A percentile compares a stretch with the other conserved stretches of the same genome.
Conservation (phyloP, 139 green algal species). For the Trebouxia sp. region DNA sequence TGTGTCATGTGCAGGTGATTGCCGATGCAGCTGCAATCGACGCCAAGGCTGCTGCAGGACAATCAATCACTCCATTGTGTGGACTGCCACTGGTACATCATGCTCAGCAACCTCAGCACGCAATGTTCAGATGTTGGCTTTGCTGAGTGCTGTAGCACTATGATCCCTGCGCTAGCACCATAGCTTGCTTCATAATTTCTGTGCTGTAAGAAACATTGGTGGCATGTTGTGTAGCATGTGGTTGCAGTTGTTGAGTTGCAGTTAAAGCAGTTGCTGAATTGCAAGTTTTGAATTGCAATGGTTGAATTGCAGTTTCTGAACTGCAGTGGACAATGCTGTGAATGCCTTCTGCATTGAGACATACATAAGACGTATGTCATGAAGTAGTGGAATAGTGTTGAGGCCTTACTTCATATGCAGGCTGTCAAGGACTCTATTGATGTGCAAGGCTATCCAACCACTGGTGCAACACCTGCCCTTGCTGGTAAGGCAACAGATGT, state of each 20-base stretch:
- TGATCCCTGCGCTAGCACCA: no score
- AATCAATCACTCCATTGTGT: conserved; percentile 21
- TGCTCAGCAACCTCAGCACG: no score
- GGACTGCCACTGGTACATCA: background rate
- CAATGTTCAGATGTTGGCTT: no score
- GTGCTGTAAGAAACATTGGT: no score
- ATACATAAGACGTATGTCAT: no score
- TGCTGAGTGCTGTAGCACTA: no score
- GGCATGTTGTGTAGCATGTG: no score
- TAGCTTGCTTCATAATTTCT: no score
- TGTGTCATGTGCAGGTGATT: background rate
- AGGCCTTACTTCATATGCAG: background rate
- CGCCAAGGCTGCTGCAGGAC: conserved; percentile 21
- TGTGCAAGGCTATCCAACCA: conserved; percentile 1
- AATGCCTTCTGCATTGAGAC: no score
- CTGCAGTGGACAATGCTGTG: no score
- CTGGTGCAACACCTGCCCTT: conserved; percentile 17
- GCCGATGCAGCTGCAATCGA: conserved; percentile 18
- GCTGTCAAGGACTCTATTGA: conserved; percentile 16
- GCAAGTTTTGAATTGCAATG: background rate
- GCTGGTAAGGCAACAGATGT: background rate
- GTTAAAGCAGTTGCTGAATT: background rate
- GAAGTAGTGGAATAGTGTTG: no score
- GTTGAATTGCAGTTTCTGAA: background rate
- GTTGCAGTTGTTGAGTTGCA: background rate